Base-by-base conservation (phyloP, 202 grass and related monocot genomes). In the Eragrostis tef region DNA sequence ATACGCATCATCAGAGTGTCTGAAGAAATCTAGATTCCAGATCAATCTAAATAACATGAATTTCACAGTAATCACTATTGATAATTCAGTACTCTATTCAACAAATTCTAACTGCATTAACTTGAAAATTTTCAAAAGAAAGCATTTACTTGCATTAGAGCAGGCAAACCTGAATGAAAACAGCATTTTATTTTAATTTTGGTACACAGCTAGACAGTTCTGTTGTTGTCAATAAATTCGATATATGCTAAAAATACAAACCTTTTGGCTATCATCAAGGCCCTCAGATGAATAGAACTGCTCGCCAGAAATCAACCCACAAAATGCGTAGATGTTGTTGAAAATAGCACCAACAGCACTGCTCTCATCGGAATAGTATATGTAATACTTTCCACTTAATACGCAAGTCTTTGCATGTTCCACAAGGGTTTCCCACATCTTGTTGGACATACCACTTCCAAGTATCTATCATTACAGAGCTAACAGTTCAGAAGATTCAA, bases 391-490 rank as follows among this genome's bases (percentile, higher is more conserved):
- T 77, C 87, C 92, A 85, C 84, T 89, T 79, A 94, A 87, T n/a
- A 83, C 79, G 61, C 89, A 94, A 43, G 92, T 94, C 70, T 94
- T 94, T 68, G 92, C 89, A 89, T 94, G 92, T 79, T 94, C 92
- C 24, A 94, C 92, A 9, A 94, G 89, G 39, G 43, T 26, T 68
- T 91, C 89, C 92, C 92, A 94, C 92, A 94, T 94, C 87, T 83
- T 94, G 68, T 94, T 91, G 48, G 92, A 91, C 92, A 94, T 91
- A 42, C 87, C 87, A 70, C 92, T 87, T 86, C 92, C 92, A 2
- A 94, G 92, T 63, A 94, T 94, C 92, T 94, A 89, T n/a, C 61
- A 70, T 15, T 60, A 81, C 1, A 81, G 25, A 1, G 74, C n/a
- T 51, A 70, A 74, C 3, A 31, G 25, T 27, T 87, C 31, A 89